phyloP scores from a whole-genome alignment of 257 asterid species.

The Salvia miltiorrhiza region DNA sequence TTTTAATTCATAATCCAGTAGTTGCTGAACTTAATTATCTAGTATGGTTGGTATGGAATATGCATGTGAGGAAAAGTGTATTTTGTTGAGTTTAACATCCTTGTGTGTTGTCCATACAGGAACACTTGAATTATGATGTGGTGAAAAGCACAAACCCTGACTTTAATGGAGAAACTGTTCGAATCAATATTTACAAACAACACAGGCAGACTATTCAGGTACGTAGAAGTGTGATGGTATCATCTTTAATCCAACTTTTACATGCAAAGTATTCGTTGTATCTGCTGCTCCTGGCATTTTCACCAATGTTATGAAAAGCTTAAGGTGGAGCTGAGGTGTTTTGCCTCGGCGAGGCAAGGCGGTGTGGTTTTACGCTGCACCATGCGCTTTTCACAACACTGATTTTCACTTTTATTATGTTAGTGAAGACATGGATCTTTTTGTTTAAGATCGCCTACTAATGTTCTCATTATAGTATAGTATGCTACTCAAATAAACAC shows the following conservation, averaged over 20 bases:
- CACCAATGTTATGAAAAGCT: no score
- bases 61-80: neutral
- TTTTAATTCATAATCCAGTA: neutral
- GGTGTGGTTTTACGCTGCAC: no score
- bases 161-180: slow-evolving; percentile 65
- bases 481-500: neutral
- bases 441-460: neutral
- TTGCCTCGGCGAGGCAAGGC: no score
- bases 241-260: neutral
- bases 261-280: neutral
- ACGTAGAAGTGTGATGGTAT: slow-evolving; percentile 3
- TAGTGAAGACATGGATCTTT: neutral
- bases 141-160: slow-evolving; percentile 78
- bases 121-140: slow-evolving; percentile 83
- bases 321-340: no score
- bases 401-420: no score
- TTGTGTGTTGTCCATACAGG: slow-evolving; percentile 40
- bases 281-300: no score
- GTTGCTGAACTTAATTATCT: neutral
- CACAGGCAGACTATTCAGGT: slow-evolving; percentile 97
- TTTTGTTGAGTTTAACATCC: neutral
- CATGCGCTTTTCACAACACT: no score
- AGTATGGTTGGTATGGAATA: neutral
- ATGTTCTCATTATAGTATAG: slow-evolving; percentile 1
- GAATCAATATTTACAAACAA: slow-evolving; percentile 80